Evolutionary conservation across 345 rosid species (phyloP).

Genomic region (Salix dunnii): DNA sequence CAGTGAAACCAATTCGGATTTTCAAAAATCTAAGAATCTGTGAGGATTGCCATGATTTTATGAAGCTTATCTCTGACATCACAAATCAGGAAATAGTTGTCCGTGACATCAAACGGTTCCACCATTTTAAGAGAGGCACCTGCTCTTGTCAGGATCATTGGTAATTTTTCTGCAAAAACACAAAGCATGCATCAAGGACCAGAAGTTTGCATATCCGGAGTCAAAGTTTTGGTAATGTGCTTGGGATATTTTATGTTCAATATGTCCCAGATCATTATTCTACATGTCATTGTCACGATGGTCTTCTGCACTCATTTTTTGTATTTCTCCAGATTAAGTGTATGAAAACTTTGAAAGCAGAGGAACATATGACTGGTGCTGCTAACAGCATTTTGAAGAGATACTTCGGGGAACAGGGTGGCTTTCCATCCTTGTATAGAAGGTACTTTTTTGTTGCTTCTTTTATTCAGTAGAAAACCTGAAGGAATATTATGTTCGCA

Average conservation of each 20-base stretch:
- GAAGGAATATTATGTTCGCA: too few relatives aligned
- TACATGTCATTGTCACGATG: too few relatives aligned
- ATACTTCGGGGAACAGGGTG: too few relatives aligned
- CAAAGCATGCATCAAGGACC: not conserved
- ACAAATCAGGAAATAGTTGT: conserved; percentile 21
- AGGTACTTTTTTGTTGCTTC: too few relatives aligned
- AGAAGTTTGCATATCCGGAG: not conserved
- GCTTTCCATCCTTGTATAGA: too few relatives aligned
- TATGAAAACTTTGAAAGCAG: too few relatives aligned
- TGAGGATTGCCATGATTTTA: conserved; percentile 26
- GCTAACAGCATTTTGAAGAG: too few relatives aligned
- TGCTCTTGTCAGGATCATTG: conserved; percentile 28
- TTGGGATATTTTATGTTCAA: not conserved
- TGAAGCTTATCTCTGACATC: conserved; percentile 17
- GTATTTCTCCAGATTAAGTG: too few relatives aligned
- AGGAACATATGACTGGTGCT: too few relatives aligned
- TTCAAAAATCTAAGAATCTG: conserved; percentile 26
- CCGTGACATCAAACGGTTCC: conserved; percentile 28
- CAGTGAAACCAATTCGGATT: conserved; percentile 17
- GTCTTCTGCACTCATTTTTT: too few relatives aligned
- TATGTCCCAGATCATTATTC: not conserved
- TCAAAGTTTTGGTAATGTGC: not conserved
- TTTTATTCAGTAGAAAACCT: too few relatives aligned
- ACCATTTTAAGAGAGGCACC: conserved; percentile 21
- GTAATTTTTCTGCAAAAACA: not conserved